Base-by-base conservation (phyloP, 2,329 filamentous ascomycete genomes). In the Xylaria sp. region DNA sequence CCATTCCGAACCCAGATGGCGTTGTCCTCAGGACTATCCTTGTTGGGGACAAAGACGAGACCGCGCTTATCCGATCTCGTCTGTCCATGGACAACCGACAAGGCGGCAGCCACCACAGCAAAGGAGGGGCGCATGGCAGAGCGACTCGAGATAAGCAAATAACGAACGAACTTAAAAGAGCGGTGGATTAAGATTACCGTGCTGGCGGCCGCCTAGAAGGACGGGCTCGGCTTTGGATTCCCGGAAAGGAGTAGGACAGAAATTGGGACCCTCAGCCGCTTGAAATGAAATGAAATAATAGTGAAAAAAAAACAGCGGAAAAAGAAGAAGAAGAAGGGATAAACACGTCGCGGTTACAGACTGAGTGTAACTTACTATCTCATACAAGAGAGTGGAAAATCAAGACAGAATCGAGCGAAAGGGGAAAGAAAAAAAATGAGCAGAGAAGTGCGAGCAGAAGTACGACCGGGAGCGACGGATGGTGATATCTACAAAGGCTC, bases 1-100 rank as follows among this genome's bases (percentile, higher is more conserved):
- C 82, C 83, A 5, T 81, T 59, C 49, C 82, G 77, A 11, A 83
- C 80, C 90, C 91, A 94, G 73, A 91, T 82, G 53, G 83, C 76
- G 79, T 93, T 87, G 79, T 95, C 92, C 17, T 81, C 66, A 0
- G 87, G 83, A 63, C 84, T 80, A 0, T 85, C 76, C 5, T 79
- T 69, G 66, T 88, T 86, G 6, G 87, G 84, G 20, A 92, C 86
- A 78, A 89, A 92, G 74, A 89, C 86, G 59, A 96, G 89, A 31
- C 92, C 92, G 71, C 92, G 90, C 78, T 94, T 94, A 20, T 70
- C 50, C 3, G 76, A 77, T 5, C 62, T 69, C 11, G 71, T 73
- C 55, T 76, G 74, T 22, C 74, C 74, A 17, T 61, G 31, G 44
- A 67, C 61, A 27, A 69, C 50, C 38, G 67, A 56, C 39, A 68